Evolutionary conservation across 2,329 filamentous ascomycete genomes (phyloP).

Genomic region (Pseudogymnoascus sp.): DNA sequence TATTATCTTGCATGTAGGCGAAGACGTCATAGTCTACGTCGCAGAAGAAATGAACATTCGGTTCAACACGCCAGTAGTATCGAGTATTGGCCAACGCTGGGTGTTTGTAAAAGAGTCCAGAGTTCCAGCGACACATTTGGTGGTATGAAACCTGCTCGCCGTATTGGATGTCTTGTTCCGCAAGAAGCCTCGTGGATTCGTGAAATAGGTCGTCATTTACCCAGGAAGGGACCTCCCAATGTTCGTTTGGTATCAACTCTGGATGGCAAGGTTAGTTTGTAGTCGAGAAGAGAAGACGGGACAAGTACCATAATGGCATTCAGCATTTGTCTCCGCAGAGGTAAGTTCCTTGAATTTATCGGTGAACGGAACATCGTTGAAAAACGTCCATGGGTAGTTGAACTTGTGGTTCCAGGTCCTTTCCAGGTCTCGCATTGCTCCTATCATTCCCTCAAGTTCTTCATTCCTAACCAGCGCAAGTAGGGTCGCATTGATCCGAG

Average conservation of each 20-base stretch:
- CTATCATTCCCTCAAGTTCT: slow-evolving; percentile 74
- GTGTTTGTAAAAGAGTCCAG: slow-evolving; percentile 95
- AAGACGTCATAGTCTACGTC: slow-evolving; percentile 98
- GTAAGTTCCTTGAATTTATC: slow-evolving; percentile 88
- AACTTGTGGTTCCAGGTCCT: slow-evolving; percentile 97
- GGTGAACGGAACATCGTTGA: slow-evolving; percentile 91
- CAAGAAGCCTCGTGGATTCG: slow-evolving; percentile 74
- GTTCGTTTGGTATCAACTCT: slow-evolving; percentile 88
- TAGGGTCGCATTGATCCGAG: slow-evolving; percentile 87
- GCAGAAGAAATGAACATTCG: slow-evolving; percentile 98
- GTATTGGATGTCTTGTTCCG: slow-evolving; percentile 84
- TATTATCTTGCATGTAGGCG: slow-evolving; percentile 94
- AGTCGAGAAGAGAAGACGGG: slow-evolving; percentile 14
- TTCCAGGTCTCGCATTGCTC: slow-evolving; percentile 86
- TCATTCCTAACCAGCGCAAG: slow-evolving; percentile 87
- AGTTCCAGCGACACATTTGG: slow-evolving; percentile 99
- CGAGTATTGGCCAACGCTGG: slow-evolving; percentile 72
- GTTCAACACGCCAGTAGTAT: slow-evolving; percentile 98
- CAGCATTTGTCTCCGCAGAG: slow-evolving; percentile 73
- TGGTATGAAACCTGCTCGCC: slow-evolving; percentile 85
- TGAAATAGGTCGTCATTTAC: slow-evolving; percentile 81
- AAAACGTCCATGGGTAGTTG: slow-evolving; percentile 99
- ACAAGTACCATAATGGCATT: slow-evolving; percentile 69
- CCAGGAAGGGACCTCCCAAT: slow-evolving; percentile 89
- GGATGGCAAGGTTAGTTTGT: slow-evolving; percentile 13